These are phyloP conservation scores for Lentinula guzmanii DNA, from an alignment of 768 basidiomycete genomes.

Conservation along the genomic window DNA sequence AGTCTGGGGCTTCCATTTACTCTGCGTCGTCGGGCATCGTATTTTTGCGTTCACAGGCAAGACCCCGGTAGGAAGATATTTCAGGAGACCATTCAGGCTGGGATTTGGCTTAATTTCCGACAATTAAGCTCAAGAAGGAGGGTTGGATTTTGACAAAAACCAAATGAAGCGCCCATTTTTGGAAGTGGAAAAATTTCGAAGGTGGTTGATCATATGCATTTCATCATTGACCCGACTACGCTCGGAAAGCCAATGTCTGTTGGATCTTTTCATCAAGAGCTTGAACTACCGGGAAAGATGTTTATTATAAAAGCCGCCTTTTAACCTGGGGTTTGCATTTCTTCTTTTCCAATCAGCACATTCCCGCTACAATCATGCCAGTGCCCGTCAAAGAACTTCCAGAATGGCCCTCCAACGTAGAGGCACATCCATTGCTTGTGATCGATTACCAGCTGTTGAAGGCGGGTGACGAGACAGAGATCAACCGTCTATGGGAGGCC, in stretches of 20 bases:
- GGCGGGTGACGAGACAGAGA: constrained; percentile 27
- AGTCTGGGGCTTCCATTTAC: not conserved
- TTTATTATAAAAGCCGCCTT: not conserved
- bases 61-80: not conserved
- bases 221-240: not conserved
- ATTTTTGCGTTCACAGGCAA: not conserved
- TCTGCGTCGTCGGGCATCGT: not conserved
- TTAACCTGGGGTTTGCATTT: not conserved
- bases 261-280: not conserved
- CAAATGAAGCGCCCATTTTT: no score
- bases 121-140: not conserved
- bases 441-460: constrained; percentile 34
- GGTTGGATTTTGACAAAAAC: no score
- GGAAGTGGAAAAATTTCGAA: no score
- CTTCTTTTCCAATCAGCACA: not conserved
- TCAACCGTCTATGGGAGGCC: constrained; percentile 34
- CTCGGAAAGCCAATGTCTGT: not conserved
- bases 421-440: constrained; percentile 35
- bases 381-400: constrained; percentile 12
- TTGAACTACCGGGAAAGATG: not conserved
- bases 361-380: not conserved
- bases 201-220: no score
- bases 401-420: constrained; percentile 35
- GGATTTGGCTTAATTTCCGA: not conserved
- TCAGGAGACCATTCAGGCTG: no score